Percentiles rank a stretch among this genome's conserved stretches.
Evolutionary conservation across 2,329 filamentous ascomycete genomes (phyloP).

Genomic region (Calonectria pteridis): DNA sequence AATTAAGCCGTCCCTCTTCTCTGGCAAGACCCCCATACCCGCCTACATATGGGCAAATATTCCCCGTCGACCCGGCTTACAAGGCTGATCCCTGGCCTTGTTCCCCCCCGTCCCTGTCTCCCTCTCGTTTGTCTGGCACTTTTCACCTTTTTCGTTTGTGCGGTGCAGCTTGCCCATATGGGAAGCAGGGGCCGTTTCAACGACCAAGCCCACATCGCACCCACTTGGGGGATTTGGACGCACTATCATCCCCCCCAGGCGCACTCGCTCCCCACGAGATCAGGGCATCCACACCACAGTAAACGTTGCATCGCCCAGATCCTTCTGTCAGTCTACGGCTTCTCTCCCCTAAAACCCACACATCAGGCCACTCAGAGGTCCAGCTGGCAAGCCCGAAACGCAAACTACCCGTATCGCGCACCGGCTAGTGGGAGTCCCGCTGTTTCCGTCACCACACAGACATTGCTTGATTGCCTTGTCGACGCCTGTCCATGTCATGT

Average conservation of each 20-base stretch:
- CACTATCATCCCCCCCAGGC: background rate
- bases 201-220: constrained; percentile 4
- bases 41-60: constrained; percentile 20
- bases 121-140: background rate
- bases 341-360: constrained; percentile 6
- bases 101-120: constrained; percentile 15
- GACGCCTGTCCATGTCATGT: constrained; percentile 1
- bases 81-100: constrained; percentile 17
- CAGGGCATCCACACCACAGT: constrained; percentile 20
- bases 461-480: constrained; percentile 2
- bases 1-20: background rate
- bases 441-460: constrained; percentile 11
- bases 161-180: constrained; percentile 17
- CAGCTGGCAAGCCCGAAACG: constrained; percentile 3
- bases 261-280: constrained; percentile 6
- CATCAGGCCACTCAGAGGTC: constrained; percentile 18
- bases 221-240: constrained; percentile 2
- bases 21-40: background rate
- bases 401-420: constrained; percentile 11
- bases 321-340: constrained; percentile 3
- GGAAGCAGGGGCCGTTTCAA: constrained; percentile 21
- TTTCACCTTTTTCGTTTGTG: constrained; percentile 1
- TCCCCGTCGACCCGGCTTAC: constrained; percentile 12
- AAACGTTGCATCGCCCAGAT: constrained; percentile 24
- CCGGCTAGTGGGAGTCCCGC: background rate